Conservation (phyloP, 768 basidiomycete species). For the Trametes villosa region DNA sequence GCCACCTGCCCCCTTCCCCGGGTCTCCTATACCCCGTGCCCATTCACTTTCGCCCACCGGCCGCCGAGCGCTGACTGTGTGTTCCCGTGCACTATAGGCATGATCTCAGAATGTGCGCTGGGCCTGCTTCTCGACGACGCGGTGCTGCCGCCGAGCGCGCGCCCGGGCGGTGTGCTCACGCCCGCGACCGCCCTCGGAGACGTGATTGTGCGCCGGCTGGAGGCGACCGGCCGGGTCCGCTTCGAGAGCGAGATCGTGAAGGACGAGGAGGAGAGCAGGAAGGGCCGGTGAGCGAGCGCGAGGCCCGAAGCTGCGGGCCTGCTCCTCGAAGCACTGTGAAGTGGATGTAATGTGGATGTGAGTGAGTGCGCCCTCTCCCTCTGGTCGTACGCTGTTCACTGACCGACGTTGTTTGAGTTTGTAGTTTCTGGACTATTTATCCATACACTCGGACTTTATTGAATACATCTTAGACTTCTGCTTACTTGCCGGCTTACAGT, state of each 20-base stretch:
- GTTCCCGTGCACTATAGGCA: constrained; percentile 46
- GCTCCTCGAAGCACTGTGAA: not conserved
- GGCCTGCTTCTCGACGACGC: constrained; percentile 61
- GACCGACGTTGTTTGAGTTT: no score
- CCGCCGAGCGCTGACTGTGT: constrained; percentile 1
- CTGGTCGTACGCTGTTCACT: no score
- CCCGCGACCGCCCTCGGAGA: constrained; percentile 84
- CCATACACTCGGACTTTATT: no score
- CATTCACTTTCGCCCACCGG: no score
- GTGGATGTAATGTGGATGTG: not conserved
- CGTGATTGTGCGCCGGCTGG: constrained; percentile 69
- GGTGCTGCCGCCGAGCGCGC: constrained; percentile 58
- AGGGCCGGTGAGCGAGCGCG: constrained; percentile 8
- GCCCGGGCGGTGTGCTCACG: constrained; percentile 79
- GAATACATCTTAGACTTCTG: no score
- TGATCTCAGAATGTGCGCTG: constrained; percentile 82
- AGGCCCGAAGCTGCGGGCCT: not conserved
- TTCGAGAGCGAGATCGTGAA: constrained; percentile 56
- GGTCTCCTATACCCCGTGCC: no score
- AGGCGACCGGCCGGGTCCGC: constrained; percentile 56
- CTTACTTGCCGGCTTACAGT: no score
- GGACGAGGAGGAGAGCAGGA: constrained; percentile 15
- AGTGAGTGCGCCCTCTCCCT: no score
- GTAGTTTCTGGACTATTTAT: no score
- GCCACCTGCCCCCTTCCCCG: not conserved